A percentile compares a stretch with the other conserved stretches of the same genome.
These are phyloP conservation scores for Sequoiadendron giganteum DNA, from an alignment of 75 land plant genomes.

Conservation along the genomic window DNA sequence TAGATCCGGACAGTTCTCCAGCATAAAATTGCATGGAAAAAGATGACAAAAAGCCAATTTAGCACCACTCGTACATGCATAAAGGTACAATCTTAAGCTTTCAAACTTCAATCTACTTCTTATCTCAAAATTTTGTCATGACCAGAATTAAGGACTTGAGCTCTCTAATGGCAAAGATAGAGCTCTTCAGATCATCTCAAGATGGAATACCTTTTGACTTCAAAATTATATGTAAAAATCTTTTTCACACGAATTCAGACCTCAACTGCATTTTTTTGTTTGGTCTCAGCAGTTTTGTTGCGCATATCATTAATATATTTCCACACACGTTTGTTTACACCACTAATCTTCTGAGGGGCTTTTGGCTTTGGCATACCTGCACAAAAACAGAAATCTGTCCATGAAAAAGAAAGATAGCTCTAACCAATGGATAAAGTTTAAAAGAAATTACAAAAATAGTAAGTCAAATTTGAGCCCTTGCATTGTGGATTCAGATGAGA, in stretches of 20 bases:
- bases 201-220: background rate
- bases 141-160: background rate
- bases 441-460: background rate
- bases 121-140: background rate
- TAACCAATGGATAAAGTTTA: background rate
- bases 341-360: background rate
- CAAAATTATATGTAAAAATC: background rate
- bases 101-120: background rate
- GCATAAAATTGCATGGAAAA: too few species aligned
- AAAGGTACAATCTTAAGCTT: background rate
- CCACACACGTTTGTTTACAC: constrained; percentile 9
- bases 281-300: constrained; percentile 2
- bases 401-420: background rate
- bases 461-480: background rate
- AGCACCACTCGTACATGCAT: background rate
- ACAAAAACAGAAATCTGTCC: background rate
- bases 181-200: background rate
- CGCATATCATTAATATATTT: constrained; percentile 1
- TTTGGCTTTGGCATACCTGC: background rate
- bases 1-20: too few species aligned
- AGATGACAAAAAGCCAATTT: background rate
- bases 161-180: background rate
- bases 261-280: background rate
- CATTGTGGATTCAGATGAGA: background rate
- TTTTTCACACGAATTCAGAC: background rate